phyloP scores from a whole-genome alignment of 371 early-diverging fungal genomes.

The Thermomucor indicae-seudaticae region DNA sequence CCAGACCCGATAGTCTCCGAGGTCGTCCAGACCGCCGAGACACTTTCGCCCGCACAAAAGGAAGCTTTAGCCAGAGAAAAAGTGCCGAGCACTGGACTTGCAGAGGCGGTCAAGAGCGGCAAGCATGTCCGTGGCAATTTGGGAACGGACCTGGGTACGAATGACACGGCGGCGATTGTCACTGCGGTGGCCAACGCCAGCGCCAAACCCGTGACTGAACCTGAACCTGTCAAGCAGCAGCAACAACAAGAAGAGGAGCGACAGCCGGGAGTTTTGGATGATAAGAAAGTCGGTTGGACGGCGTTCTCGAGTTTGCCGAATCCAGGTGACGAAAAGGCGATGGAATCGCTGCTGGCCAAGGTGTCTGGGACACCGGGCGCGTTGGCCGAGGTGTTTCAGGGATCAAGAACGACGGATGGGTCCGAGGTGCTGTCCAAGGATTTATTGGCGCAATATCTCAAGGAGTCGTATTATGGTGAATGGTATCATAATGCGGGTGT shows the following conservation, averaged over 20 bases:
- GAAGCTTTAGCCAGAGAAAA: constrained; percentile 2
- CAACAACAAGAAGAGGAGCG: too few relatives aligned
- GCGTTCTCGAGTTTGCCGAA: constrained; percentile 37
- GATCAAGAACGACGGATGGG: constrained; percentile 17
- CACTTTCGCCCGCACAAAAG: constrained; percentile 9
- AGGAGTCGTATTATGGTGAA: constrained; percentile 38
- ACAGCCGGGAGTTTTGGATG: constrained; percentile 8
- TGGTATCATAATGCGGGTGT: constrained; percentile 41
- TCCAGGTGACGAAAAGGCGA: constrained; percentile 35
- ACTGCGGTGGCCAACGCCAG: constrained; percentile 8
- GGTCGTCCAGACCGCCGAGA: constrained; percentile 3
- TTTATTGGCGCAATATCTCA: constrained; percentile 30
- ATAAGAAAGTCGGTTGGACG: constrained; percentile 31
- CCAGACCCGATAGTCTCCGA: neutral
- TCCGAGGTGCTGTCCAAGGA: constrained; percentile 17
- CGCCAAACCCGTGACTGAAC: constrained; percentile 8
- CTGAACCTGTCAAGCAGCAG: neutral
- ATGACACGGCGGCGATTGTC: constrained; percentile 2
- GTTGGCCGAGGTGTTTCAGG: constrained; percentile 17
- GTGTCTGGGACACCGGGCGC: constrained; percentile 22
- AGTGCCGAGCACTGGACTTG: constrained; percentile 4
- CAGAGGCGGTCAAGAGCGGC: constrained; percentile 5
- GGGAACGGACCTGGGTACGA: constrained; percentile 9
- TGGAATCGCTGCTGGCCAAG: constrained; percentile 14
- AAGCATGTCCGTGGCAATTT: constrained; percentile 2